Conservation (phyloP, 495 filamentous ascomycete genomes). For the Trichoderma erinaceum region DNA sequence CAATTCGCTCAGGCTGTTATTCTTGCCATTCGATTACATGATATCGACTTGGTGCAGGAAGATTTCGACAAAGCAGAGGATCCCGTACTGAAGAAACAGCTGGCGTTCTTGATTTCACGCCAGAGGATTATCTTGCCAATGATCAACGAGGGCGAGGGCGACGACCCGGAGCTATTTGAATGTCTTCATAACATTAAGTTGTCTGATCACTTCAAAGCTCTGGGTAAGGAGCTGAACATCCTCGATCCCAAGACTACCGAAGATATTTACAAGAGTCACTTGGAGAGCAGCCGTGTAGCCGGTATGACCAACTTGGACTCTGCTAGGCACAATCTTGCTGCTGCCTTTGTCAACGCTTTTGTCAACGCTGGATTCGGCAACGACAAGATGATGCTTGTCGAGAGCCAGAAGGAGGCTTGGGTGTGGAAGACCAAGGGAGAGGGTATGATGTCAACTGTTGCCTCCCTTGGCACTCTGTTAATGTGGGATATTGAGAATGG, state of each 20-base stretch:
- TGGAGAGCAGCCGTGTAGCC: constrained; percentile 87
- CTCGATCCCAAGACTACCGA: constrained; percentile 94
- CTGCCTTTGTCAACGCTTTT: constrained; percentile 93
- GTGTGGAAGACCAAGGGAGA: constrained; percentile 99
- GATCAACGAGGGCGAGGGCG: constrained; percentile 38
- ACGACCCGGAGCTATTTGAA: constrained; percentile 65
- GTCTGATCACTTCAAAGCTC: constrained; percentile 83
- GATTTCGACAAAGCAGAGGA: constrained; percentile 78
- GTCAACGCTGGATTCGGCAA: constrained; percentile 92
- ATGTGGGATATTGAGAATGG: constrained; percentile 88
- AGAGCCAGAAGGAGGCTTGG: constrained; percentile 79
- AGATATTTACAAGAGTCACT: constrained; percentile 98
- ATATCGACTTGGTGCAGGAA: constrained; percentile 67
- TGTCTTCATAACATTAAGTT: constrained; percentile 82
- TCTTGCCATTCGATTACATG: constrained; percentile 88
- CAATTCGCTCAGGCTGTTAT: constrained; percentile 89
- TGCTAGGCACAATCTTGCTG: constrained; percentile 89
- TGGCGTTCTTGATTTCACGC: constrained; percentile 86
- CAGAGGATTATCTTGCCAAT: constrained; percentile 83
- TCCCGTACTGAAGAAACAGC: constrained; percentile 79
- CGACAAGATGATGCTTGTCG: constrained; percentile 94
- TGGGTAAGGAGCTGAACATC: constrained; percentile 94
- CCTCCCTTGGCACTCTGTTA: constrained; percentile 81
- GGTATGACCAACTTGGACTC: constrained; percentile 93
- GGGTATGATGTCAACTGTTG: constrained; percentile 92